Conservation (phyloP, 345 rosid genomes). For the Camelina sativa region DNA sequence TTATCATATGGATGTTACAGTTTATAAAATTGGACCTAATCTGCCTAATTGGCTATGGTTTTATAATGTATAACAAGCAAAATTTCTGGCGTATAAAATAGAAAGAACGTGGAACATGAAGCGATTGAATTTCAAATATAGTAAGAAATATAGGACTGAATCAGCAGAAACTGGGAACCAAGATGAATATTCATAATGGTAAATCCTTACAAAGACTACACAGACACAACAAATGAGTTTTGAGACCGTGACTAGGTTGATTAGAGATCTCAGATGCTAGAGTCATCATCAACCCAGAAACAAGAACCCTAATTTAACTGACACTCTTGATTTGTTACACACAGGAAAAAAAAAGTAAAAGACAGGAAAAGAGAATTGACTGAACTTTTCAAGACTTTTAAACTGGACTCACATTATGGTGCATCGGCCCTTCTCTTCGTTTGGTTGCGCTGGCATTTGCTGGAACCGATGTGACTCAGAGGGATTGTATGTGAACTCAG, state of each 20-base stretch:
- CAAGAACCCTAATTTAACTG: slow-evolving; percentile 27
- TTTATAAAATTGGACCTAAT: neutral
- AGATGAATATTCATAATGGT: slow-evolving; percentile 24
- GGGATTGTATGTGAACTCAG: slow-evolving; percentile 94
- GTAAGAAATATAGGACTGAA: slow-evolving; percentile 24
- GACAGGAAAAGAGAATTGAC: slow-evolving; percentile 1
- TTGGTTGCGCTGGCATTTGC: slow-evolving; percentile 64
- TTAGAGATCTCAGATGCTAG: slow-evolving; percentile 18
- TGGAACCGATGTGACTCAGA: slow-evolving; percentile 77
- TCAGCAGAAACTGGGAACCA: neutral
- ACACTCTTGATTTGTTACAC: slow-evolving; percentile 38
- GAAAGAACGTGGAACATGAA: neutral
- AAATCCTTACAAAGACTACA: slow-evolving; percentile 35
- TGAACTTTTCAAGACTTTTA: neutral
- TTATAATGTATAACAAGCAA: neutral
- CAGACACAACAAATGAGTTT: slow-evolving; percentile 33
- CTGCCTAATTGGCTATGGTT: neutral
- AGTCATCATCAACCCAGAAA: slow-evolving; percentile 36
- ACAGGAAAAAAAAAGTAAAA: neutral
- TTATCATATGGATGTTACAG: neutral
- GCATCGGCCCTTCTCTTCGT: slow-evolving; percentile 89
- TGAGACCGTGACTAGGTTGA: slow-evolving; percentile 33
- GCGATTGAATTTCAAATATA: slow-evolving; percentile 14
- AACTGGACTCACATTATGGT: slow-evolving; percentile 66
- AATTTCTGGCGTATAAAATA: neutral